Evolutionary conservation across 768 basidiomycete genomes (phyloP).

Genomic region (Lyophyllum atratum): DNA sequence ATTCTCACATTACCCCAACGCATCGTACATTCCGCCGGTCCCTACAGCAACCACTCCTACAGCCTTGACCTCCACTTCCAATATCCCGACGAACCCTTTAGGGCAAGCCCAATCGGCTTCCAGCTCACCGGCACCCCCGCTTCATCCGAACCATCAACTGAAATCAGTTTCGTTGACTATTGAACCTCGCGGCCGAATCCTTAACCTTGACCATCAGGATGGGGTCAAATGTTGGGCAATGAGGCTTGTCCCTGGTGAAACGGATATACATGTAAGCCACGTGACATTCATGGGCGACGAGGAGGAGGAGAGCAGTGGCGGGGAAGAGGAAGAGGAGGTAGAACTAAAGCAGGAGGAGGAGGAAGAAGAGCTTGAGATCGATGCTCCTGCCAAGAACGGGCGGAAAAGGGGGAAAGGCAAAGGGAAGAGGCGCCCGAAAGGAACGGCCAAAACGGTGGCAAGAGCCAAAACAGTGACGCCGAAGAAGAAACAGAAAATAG

Average conservation of each 20-base stretch:
- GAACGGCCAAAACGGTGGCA: slow-evolving; percentile 21
- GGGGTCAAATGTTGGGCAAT: slow-evolving; percentile 78
- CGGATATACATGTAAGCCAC: slow-evolving; percentile 52
- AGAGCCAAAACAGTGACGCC: slow-evolving; percentile 30
- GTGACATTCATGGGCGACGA: slow-evolving; percentile 57
- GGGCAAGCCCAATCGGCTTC: slow-evolving; percentile 32
- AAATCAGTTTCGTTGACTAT: slow-evolving; percentile 54
- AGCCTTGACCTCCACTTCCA: slow-evolving; percentile 20
- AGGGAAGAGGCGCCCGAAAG: slow-evolving; percentile 35
- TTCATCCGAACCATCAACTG: slow-evolving; percentile 46
- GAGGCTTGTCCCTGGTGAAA: slow-evolving; percentile 59
- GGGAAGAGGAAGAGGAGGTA: slow-evolving; percentile 46
- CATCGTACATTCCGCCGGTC: slow-evolving; percentile 45
- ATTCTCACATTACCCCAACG: slow-evolving; percentile 56
- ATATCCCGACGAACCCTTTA: slow-evolving; percentile 25
- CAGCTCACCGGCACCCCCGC: slow-evolving; percentile 39
- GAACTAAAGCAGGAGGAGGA: slow-evolving; percentile 43
- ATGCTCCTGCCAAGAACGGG: slow-evolving; percentile 43
- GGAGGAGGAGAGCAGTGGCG: slow-evolving; percentile 60
- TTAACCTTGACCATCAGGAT: slow-evolving; percentile 64
- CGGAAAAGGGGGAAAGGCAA: slow-evolving; percentile 41
- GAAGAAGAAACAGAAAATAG: slow-evolving; percentile 49
- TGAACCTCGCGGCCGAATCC: slow-evolving; percentile 58
- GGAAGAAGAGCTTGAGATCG: slow-evolving; percentile 46
- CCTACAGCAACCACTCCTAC: slow-evolving; percentile 23